Percentiles rank a stretch among this genome's conserved stretches.
Evolutionary conservation across 345 rosid genomes (phyloP).

Genomic region (Bruguiera sexangula): DNA sequence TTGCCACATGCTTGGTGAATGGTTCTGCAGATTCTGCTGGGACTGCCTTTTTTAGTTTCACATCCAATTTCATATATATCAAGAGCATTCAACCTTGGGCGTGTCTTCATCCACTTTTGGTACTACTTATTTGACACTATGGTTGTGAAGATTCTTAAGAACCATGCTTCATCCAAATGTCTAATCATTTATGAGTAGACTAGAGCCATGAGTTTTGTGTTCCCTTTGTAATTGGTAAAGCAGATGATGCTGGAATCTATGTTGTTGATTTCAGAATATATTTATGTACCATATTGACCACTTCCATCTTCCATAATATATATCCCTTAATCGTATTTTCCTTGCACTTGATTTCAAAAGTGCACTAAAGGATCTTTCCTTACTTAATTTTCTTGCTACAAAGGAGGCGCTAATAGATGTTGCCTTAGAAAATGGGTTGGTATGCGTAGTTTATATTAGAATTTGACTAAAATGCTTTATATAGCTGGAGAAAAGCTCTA

Average conservation of each 20-base stretch:
- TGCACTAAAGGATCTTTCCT: not conserved
- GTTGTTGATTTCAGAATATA: not conserved
- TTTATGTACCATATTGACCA: not conserved
- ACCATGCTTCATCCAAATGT: not conserved
- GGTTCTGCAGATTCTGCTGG: constrained; percentile 80
- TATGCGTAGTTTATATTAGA: not conserved
- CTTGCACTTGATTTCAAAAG: not conserved
- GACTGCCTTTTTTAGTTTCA: constrained; percentile 73
- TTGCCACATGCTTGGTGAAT: constrained; percentile 33
- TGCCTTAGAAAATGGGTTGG: not conserved
- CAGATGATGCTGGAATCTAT: too few relatives aligned
- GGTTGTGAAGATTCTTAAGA: not conserved
- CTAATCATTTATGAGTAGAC: not conserved
- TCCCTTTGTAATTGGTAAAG: too few relatives aligned
- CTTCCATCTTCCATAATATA: not conserved
- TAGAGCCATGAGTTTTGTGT: not conserved
- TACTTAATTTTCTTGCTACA: not conserved
- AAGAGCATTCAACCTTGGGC: constrained; percentile 91
- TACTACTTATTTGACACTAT: constrained; percentile 32
- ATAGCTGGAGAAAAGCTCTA: too few relatives aligned
- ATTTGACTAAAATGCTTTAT: too few relatives aligned
- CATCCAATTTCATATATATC: constrained; percentile 71
- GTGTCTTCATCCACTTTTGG: constrained; percentile 96
- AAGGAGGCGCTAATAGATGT: not conserved
- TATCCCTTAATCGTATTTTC: not conserved